phyloP scores from a whole-genome alignment of 2,329 filamentous ascomycete species.

The Colletotrichum echinochloae region DNA sequence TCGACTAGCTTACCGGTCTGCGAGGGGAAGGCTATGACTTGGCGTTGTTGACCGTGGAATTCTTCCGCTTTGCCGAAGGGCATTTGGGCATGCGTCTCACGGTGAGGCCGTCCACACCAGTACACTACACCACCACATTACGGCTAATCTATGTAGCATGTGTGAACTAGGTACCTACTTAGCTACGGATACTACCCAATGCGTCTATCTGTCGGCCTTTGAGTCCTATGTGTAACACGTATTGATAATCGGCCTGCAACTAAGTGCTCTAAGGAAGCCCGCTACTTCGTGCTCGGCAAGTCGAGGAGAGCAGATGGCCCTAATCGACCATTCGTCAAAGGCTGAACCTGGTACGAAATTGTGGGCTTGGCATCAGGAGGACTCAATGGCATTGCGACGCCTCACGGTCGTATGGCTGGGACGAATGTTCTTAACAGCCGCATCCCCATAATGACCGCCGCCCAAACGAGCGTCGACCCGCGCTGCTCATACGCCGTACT shows the following conservation, averaged over 20 bases:
- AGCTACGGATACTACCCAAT: not conserved
- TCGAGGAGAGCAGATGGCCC: not conserved
- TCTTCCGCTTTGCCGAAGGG: conserved; percentile 21
- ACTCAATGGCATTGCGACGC: not conserved
- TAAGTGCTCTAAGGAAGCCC: not conserved
- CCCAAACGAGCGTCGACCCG: conserved; percentile 8
- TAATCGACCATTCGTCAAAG: not conserved
- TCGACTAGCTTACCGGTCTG: conserved; percentile 9
- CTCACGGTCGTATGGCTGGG: not conserved
- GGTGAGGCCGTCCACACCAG: conserved; percentile 26
- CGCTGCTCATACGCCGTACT: conserved; percentile 7
- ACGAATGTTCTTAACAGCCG: conserved; percentile 6
- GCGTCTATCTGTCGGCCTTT: not conserved
- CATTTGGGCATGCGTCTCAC: conserved; percentile 26
- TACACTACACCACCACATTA: not conserved
- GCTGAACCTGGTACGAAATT: not conserved
- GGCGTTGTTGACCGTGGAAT: conserved; percentile 8
- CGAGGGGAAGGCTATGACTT: conserved; percentile 10
- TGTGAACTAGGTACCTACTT: not conserved
- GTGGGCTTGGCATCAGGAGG: not conserved
- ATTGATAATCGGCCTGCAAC: conserved; percentile 20
- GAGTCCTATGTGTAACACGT: conserved; percentile 15
- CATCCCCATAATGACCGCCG: conserved; percentile 16
- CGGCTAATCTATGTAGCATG: conserved; percentile 7
- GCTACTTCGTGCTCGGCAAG: not conserved